These are phyloP conservation scores for Berkeleyomyces rouxiae DNA, from an alignment of 2,329 filamentous ascomycete genomes.

Conservation along the genomic window DNA sequence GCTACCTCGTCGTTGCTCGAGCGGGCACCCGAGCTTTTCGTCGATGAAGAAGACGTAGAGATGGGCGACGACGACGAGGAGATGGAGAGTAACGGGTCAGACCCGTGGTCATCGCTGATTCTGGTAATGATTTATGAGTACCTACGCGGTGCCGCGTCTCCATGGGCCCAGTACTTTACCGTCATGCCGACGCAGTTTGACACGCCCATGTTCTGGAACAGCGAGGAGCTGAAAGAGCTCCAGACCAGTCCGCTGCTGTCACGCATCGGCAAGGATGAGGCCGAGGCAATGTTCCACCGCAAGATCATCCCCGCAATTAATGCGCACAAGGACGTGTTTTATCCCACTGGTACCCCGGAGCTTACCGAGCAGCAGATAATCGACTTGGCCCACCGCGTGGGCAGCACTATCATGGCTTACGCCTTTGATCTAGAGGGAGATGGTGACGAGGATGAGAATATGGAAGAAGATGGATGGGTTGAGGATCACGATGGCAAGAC, in stretches of 20 bases:
- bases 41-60: slow-evolving; percentile 20
- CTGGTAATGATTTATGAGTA: slow-evolving; percentile 67
- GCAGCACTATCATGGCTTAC: slow-evolving; percentile 81
- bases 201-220: slow-evolving; percentile 80
- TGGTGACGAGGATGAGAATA: slow-evolving; percentile 37
- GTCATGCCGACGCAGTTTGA: slow-evolving; percentile 58
- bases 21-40: slow-evolving; percentile 38
- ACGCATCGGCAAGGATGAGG: slow-evolving; percentile 59
- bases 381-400: slow-evolving; percentile 57
- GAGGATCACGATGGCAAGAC: slow-evolving; percentile 42
- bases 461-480: slow-evolving; percentile 46
- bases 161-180: slow-evolving; percentile 64
- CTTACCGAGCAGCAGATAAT: slow-evolving; percentile 31
- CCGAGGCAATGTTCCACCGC: slow-evolving; percentile 49
- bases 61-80: slow-evolving; percentile 22
- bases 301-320: slow-evolving; percentile 36
- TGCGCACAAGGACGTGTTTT: slow-evolving; percentile 31
- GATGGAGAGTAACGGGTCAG: slow-evolving; percentile 22
- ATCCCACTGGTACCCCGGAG: slow-evolving; percentile 20
- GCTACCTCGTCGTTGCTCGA: slow-evolving; percentile 53
- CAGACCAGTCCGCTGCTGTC: slow-evolving; percentile 60
- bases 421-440: slow-evolving; percentile 62
- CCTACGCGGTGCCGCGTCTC: slow-evolving; percentile 39
- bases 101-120: slow-evolving; percentile 46
- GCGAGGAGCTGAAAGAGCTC: slow-evolving; percentile 51